phyloP scores from a whole-genome alignment of 2,329 filamentous ascomycete species.

The Cladosporium sp. region DNA sequence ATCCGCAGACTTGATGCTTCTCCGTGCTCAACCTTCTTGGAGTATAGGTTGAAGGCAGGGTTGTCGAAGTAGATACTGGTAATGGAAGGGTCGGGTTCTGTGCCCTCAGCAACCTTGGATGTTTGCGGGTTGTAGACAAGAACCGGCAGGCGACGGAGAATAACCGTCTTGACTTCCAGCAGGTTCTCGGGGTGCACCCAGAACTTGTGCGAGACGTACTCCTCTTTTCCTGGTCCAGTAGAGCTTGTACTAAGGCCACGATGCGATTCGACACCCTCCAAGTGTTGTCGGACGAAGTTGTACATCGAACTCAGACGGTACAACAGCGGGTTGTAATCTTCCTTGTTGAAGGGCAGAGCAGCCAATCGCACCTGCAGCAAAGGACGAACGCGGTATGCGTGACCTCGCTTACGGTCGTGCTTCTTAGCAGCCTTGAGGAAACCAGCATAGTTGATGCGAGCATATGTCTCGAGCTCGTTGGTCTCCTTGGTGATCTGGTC shows the following conservation, averaged over 20 bases:
- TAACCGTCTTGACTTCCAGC: constrained; percentile 93
- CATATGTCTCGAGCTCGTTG: constrained; percentile 91
- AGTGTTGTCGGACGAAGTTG: constrained; percentile 83
- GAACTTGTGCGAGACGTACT: constrained; percentile 48
- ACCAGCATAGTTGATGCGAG: constrained; percentile 93
- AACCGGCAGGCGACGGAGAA: constrained; percentile 84
- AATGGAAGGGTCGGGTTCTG: constrained; percentile 78
- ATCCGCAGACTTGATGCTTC: constrained; percentile 82
- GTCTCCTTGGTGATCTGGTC: constrained; percentile 87
- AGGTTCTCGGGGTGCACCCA: constrained; percentile 97
- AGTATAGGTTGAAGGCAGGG: constrained; percentile 80
- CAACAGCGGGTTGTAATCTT: constrained; percentile 86
- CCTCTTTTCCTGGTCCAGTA: constrained; percentile 25
- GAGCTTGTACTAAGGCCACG: constrained; percentile 25
- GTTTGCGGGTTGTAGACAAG: constrained; percentile 90
- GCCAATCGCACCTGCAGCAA: constrained; percentile 87
- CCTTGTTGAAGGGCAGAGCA: constrained; percentile 91
- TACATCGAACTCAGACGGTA: constrained; percentile 93
- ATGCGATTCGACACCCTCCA: constrained; percentile 57
- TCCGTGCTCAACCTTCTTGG: constrained; percentile 74
- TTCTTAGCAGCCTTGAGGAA: constrained; percentile 99
- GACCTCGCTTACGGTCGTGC: constrained; percentile 89
- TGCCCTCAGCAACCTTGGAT: constrained; percentile 76
- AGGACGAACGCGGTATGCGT: constrained; percentile 82
- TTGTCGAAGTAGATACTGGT: constrained; percentile 97